Evolutionary conservation across 768 basidiomycete genomes (phyloP), one percentile per base, ranked within the genome.

Genomic region (Boletus vermiculosoides): DNA sequence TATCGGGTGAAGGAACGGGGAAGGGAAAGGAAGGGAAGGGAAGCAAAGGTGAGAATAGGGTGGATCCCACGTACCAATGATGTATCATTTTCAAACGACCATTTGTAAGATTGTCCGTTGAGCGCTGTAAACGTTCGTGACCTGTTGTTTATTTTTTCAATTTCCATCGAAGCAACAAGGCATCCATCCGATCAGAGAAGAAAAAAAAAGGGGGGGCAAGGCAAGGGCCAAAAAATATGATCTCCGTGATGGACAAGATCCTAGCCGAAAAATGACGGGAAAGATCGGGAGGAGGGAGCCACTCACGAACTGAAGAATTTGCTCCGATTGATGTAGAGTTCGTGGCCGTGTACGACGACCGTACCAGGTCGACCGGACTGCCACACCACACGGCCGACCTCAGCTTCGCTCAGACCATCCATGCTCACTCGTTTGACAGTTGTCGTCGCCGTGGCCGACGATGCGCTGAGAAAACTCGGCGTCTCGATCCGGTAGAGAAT

Each of bases 31-130:
- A 33, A 33, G 11, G 30, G 41, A 42, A 23, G 44, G 1, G n/a
- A 25, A 4, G 10, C 9, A 22, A 3, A 34, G 30, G n/a, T 8
- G 11, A 28, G 34, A 20, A 15, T 22, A 5, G 25, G 20, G 33
- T 9, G 39, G 28, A 45, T 37, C 34, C 7, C 20, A 62, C 62
- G 54, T 54, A 73, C 70, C 66, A 73, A 48, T 41, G 66, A 66
- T 1, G 71, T 60, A 33, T 71, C 70, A 8, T 72, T 72, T 30
- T 68, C 66, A 40, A 73, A 71, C 20, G 70, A 65, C 71, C 71
- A 71, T 56, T 71, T 71, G 54, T 71, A 71, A 7, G 71, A 68
- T 42, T 71, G 68, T 18, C 70, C 71, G 45, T 71, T 71, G 61
- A 73, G 63, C 25, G 71, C 72, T 40, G 63, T 71, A 40, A 71